Evolutionary conservation across 2,329 filamentous ascomycete genomes (phyloP).

Genomic region (Scedosporium aurantiacum): DNA sequence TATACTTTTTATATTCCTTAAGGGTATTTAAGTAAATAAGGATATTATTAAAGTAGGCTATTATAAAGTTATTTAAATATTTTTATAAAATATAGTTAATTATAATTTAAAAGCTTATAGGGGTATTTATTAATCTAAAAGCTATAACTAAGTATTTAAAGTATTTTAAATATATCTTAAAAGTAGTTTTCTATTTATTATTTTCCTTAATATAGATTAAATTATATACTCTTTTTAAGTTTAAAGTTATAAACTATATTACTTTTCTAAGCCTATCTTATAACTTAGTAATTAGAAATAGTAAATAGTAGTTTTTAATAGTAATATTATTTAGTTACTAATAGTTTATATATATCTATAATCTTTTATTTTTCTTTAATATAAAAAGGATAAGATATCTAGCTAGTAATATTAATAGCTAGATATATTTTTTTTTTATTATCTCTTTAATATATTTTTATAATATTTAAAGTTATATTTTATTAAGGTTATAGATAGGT

Average conservation of each 20-base stretch:
- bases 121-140: no score
- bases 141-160: constrained; percentile 10
- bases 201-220: no score
- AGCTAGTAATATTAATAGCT: no score
- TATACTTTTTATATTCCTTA: constrained; percentile 7
- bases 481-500: no score
- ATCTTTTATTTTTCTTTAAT: no score
- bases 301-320: constrained; percentile 5
- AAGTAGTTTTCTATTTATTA: constrained; percentile 7
- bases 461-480: not conserved
- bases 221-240: constrained; percentile 7
- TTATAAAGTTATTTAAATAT: constrained; percentile 7
- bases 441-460: not conserved
- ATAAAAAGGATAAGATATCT: no score
- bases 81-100: no score
- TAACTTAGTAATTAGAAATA: constrained; percentile 7
- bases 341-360: not conserved
- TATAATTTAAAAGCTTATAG: no score
- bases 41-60: constrained; percentile 11
- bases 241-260: constrained; percentile 8
- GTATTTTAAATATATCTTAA: constrained; percentile 10
- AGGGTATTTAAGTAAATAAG: constrained; percentile 8
- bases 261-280: constrained; percentile 6
- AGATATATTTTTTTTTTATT: no score
- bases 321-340: constrained; percentile 8